Percentiles rank a stretch among this genome's conserved stretches.
Conservation (phyloP, 2,329 filamentous ascomycete genomes). For the Alternaria sp. region DNA sequence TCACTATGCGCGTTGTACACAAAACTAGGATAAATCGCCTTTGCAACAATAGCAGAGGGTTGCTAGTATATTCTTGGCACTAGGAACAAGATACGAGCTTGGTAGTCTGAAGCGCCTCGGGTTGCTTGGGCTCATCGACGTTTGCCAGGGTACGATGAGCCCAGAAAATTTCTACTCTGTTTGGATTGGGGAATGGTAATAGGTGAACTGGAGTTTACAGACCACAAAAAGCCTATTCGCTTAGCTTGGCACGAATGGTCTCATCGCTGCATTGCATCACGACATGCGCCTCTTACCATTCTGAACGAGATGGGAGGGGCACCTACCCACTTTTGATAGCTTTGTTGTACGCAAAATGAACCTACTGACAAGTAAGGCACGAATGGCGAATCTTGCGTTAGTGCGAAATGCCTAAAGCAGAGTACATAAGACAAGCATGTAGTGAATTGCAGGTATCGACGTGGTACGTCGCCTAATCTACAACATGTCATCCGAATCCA, state of each 20-base stretch:
- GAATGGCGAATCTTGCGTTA: conserved; percentile 3
- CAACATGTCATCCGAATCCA: conserved; percentile 24
- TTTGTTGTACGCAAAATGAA: not conserved
- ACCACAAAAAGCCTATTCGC: not conserved
- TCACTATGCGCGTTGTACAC: not conserved
- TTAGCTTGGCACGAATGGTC: conserved; percentile 14
- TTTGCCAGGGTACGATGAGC: not conserved
- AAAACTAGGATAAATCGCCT: not conserved
- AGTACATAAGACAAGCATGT: conserved; percentile 2
- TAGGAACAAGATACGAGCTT: not conserved
- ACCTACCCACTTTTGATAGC: not conserved
- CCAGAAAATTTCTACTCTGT: not conserved
- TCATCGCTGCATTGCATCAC: conserved; percentile 21
- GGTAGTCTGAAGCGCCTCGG: not conserved
- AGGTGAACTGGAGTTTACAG: not conserved
- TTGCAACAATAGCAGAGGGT: not conserved
- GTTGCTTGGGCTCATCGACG: not conserved
- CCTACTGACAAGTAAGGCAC: not conserved
- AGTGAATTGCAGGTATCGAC: not conserved
- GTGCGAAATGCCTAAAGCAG: not conserved
- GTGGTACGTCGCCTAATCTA: not conserved
- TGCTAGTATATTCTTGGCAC: not conserved
- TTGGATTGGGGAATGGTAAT: not conserved
- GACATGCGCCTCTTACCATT: conserved; percentile 17
- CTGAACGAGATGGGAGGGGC: not conserved